Base-by-base conservation (phyloP, 352 stramenopile species). In the Globisporangium alternatum region DNA sequence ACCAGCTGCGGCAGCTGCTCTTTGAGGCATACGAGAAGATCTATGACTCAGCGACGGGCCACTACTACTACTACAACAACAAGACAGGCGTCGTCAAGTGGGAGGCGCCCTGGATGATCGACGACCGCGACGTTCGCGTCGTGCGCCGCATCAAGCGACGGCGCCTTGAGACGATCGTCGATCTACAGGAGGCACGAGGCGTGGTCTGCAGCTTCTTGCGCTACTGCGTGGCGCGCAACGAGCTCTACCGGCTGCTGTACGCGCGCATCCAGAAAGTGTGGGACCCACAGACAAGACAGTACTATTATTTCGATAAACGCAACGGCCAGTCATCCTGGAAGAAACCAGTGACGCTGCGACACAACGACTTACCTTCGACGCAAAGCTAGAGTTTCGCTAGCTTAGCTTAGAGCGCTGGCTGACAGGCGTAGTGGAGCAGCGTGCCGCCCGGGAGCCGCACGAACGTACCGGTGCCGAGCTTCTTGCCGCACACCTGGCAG, bases 221-320 rank as follows among this genome's bases (percentile, higher is more conserved):
- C 47, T 83, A 77, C 37, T 77, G 68, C 15, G 37, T 64, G 10
- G 83, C 81, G 9, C 72, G 77, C 25, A 77, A 85, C n/a, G 60
- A 83, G 39, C 71, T 90, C 12, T 68, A 83, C 19, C 61, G 53
- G 1, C 51, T 78, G 48, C 64, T 93, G 19, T 56, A 74, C 30
- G 57, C 64, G 21, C 83, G 82, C 31, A 82, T 94, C 22, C 72
- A 91, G 30, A 90, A 89, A 72, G 69, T 93, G 9, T 91, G 76
- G 62, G 86, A 93, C 56, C 69, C 77, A 4, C 70, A 88, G 28
- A 81, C 70, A 54, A 75, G 78, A 58, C 78, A 85, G 45, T 92
- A 81, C 56, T 93, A 91, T 72, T 93, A 93, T 74, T 94, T 90
- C 69, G 83, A 94, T 76, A 83, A 80, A 65, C 70, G 78, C 60